phyloP scores from a whole-genome alignment of 495 filamentous ascomycete genomes.

The Penicillium salamii region DNA sequence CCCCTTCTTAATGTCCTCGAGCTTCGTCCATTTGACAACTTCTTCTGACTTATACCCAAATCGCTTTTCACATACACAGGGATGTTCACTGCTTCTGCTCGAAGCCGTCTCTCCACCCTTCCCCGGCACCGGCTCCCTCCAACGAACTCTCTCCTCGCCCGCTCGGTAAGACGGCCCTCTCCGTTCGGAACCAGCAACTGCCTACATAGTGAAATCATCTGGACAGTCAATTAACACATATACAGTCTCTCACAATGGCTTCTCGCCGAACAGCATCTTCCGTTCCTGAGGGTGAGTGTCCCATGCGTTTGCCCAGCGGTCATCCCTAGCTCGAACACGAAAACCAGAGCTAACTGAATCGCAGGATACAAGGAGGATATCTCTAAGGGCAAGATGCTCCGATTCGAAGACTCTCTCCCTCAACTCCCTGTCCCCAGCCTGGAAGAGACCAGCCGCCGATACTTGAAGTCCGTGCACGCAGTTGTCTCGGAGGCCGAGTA shows the following conservation, averaged over 20 bases:
- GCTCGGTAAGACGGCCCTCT: conserved; percentile 35
- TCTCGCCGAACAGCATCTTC: conserved; percentile 44
- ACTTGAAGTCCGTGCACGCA: conserved; percentile 89
- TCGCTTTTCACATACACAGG: conserved; percentile 22
- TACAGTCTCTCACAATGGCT: conserved; percentile 42
- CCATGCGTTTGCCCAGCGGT: conserved; percentile 17
- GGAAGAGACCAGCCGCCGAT: conserved; percentile 87
- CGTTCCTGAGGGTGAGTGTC: conserved; percentile 46
- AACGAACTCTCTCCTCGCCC: conserved; percentile 38
- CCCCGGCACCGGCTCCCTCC: conserved; percentile 41
- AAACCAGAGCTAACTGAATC: conserved; percentile 1
- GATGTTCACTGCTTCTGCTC: conserved; percentile 49
- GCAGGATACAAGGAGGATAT: conserved; percentile 88
- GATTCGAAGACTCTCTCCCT: conserved; percentile 94
- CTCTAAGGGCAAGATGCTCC: conserved; percentile 88
- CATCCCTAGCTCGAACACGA: neutral
- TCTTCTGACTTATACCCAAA: conserved; percentile 10
- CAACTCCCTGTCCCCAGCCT: conserved; percentile 87
- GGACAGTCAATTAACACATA: conserved; percentile 7
- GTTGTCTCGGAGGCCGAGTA: conserved; percentile 72
- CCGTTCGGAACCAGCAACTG: neutral
- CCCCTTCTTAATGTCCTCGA: conserved; percentile 6
- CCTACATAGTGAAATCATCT: neutral
- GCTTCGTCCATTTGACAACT: neutral
- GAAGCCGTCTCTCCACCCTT: conserved; percentile 46